These are phyloP conservation scores for Fusarium decemcellulare DNA, from an alignment of 2,329 filamentous ascomycete species.

Conservation along the genomic window DNA sequence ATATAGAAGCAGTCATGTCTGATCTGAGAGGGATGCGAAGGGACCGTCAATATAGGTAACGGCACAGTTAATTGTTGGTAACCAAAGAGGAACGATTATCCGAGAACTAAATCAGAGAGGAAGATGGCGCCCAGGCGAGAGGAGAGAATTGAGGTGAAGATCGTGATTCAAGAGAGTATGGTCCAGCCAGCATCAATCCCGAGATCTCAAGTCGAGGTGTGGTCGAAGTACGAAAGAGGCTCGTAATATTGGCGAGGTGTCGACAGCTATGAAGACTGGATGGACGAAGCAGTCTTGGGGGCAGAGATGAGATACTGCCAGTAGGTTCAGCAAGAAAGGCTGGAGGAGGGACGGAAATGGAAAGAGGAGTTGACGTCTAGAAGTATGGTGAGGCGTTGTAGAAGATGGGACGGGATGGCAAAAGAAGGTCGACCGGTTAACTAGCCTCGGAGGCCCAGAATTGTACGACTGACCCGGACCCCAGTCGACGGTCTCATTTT, in stretches of 20 bases:
- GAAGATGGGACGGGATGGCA: slow-evolving; percentile 41
- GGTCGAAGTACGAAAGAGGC: slow-evolving; percentile 17
- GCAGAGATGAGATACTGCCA: slow-evolving; percentile 29
- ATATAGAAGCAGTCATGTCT: slow-evolving; percentile 57
- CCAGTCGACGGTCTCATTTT: slow-evolving; percentile 48
- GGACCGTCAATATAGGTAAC: not conserved
- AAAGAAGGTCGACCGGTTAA: slow-evolving; percentile 37
- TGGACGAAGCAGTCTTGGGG: slow-evolving; percentile 16
- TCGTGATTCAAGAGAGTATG: slow-evolving; percentile 10
- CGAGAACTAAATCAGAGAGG: not conserved
- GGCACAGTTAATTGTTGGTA: not conserved
- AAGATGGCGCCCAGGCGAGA: slow-evolving; percentile 7
- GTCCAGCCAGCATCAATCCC: slow-evolving; percentile 21
- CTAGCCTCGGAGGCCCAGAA: slow-evolving; percentile 43
- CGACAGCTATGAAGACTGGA: slow-evolving; percentile 27
- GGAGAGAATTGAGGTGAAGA: slow-evolving; percentile 1
- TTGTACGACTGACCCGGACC: slow-evolving; percentile 49
- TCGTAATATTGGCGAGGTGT: slow-evolving; percentile 17
- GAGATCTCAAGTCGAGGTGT: slow-evolving; percentile 25
- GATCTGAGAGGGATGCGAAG: slow-evolving; percentile 14
- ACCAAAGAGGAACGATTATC: not conserved
- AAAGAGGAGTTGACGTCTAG: slow-evolving; percentile 44
- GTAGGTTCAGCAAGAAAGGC: slow-evolving; percentile 30
- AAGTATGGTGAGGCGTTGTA: slow-evolving; percentile 45
- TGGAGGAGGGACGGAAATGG: slow-evolving; percentile 37